These are phyloP conservation scores for Tulasnella sp. DNA, from an alignment of 768 basidiomycete genomes.

Conservation along the genomic window DNA sequence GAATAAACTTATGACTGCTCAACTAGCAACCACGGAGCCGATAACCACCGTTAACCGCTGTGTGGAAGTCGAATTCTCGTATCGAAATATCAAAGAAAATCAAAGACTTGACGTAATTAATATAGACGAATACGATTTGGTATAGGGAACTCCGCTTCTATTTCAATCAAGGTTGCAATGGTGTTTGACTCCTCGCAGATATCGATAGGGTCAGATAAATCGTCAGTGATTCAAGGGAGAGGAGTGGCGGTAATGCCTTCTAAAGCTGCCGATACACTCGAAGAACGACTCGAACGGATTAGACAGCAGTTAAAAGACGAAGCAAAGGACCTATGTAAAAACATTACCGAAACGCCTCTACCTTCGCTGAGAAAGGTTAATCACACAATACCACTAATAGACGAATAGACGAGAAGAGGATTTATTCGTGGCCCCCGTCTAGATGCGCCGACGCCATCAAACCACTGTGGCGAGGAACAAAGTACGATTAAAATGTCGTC, in stretches of 20 bases:
- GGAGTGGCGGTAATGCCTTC: background rate
- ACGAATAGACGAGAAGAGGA: too few species aligned
- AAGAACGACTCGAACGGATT: background rate
- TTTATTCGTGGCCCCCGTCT: too few species aligned
- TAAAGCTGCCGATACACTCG: background rate
- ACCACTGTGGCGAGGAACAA: too few species aligned
- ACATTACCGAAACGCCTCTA: too few species aligned
- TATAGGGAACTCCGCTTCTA: conserved; percentile 19
- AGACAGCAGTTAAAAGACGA: background rate
- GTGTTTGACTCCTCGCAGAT: conserved; percentile 9
- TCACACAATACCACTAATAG: too few species aligned
- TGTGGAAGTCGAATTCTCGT: conserved; percentile 22
- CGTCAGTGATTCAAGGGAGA: background rate
- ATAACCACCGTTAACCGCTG: conserved; percentile 27
- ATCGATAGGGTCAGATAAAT: background rate
- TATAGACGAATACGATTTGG: conserved; percentile 29
- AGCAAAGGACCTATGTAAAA: background rate
- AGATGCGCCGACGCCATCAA: too few species aligned
- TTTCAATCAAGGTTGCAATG: background rate
- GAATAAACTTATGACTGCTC: conserved; percentile 26
- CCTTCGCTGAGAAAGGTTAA: too few species aligned
- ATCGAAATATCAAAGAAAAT: conserved; percentile 26
- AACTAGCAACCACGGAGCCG: conserved; percentile 34
- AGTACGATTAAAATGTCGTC: too few species aligned
- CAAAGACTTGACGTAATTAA: conserved; percentile 31